A percentile compares a stretch with the other conserved stretches of the same genome.
These are phyloP conservation scores for Aspergillus calidoustus DNA, from an alignment of 2,329 filamentous ascomycete species.

Conservation along the genomic window DNA sequence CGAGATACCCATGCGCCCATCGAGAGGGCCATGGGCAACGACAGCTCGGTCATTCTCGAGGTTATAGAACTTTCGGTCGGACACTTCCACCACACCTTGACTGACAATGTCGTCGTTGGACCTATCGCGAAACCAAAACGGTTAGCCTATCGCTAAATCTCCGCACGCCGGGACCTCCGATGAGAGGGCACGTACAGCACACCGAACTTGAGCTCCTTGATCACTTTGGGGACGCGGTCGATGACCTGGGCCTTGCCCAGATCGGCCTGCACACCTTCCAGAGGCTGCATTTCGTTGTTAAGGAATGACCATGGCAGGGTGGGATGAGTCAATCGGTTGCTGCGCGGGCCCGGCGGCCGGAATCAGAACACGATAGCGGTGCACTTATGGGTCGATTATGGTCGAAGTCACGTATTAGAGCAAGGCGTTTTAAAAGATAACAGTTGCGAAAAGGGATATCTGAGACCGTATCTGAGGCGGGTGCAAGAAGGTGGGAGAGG, in stretches of 20 bases:
- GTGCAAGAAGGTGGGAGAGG: slow-evolving; percentile 13
- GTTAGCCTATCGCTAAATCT: slow-evolving; percentile 13
- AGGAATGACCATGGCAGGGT: slow-evolving; percentile 42
- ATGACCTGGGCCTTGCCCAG: slow-evolving; percentile 82
- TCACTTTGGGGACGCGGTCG: slow-evolving; percentile 86
- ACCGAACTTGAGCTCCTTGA: slow-evolving; percentile 92
- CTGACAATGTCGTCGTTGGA: slow-evolving; percentile 94
- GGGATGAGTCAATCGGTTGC: slow-evolving; percentile 28
- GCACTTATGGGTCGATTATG: neutral
- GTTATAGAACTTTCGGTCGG: slow-evolving; percentile 92
- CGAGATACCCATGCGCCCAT: slow-evolving; percentile 85
- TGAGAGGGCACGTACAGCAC: slow-evolving; percentile 67
- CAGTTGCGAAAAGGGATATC: neutral
- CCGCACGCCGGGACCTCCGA: neutral
- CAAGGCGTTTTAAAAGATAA: neutral
- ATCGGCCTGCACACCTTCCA: slow-evolving; percentile 52
- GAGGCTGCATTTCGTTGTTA: slow-evolving; percentile 47
- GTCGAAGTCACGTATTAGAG: neutral
- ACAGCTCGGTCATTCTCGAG: slow-evolving; percentile 77
- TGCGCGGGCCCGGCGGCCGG: slow-evolving; percentile 13
- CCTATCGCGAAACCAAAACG: slow-evolving; percentile 47
- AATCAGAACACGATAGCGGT: neutral
- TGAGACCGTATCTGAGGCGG: neutral
- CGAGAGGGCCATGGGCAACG: slow-evolving; percentile 82
- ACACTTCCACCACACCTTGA: slow-evolving; percentile 92